Conservation (phyloP, 2,329 filamentous ascomycete species). For the Aspergillus amoenus region DNA sequence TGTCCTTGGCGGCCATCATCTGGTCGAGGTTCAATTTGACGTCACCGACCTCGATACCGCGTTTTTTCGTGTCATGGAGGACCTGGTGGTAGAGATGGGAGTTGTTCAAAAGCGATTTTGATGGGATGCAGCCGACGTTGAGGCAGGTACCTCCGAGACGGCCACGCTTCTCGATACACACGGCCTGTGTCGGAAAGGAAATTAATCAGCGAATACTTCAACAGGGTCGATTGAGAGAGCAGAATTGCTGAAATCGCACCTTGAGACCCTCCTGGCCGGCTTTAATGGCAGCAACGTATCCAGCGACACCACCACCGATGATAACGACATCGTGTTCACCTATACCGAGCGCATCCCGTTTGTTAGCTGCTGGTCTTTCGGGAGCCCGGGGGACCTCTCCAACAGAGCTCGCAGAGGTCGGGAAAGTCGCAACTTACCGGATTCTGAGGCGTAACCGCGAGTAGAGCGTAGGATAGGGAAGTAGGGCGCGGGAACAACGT, state of each 20-base stretch:
- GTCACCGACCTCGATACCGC: constrained; percentile 95
- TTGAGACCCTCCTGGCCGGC: constrained; percentile 96
- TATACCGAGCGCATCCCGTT: constrained; percentile 36
- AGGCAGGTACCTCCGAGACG: constrained; percentile 93
- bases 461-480: constrained; percentile 53
- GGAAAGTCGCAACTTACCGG: constrained; percentile 34
- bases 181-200: constrained; percentile 60
- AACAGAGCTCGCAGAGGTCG: neutral
- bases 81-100: constrained; percentile 97
- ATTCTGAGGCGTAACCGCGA: constrained; percentile 57
- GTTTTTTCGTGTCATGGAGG: constrained; percentile 93
- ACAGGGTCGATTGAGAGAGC: neutral
- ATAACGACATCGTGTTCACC: constrained; percentile 97
- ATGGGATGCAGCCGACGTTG: constrained; percentile 98
- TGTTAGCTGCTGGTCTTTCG: constrained; percentile 20
- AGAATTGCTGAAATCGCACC: constrained; percentile 51
- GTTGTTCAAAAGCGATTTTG: constrained; percentile 99
- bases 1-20: constrained; percentile 99
- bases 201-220: constrained; percentile 15
- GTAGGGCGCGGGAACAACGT: constrained; percentile 35
- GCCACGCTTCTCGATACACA: constrained; percentile 98
- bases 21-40: constrained; percentile 92
- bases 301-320: constrained; percentile 96
- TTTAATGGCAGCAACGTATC: constrained; percentile 99
- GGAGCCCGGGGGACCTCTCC: constrained; percentile 17